Evolutionary conservation across 352 stramenopile genomes (phyloP).

Genomic region (Globisporangium irregulare): DNA sequence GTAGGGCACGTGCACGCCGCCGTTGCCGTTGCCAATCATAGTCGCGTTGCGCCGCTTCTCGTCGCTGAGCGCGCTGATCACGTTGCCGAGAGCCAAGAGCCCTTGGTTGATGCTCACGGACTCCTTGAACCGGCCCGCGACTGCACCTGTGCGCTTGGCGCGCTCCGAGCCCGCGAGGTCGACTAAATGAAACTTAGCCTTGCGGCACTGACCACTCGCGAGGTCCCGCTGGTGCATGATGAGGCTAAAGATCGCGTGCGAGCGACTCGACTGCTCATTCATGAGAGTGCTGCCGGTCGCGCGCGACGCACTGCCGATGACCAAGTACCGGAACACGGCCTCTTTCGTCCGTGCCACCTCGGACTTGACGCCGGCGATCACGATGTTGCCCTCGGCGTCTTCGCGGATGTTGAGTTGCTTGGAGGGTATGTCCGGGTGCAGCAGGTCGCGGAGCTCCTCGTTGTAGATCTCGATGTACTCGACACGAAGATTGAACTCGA

Average conservation of each 20-base stretch:
- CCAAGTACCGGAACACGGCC: conserved; percentile 80
- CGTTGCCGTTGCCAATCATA: conserved; percentile 10
- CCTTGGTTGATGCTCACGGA: conserved; percentile 96
- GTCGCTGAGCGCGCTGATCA: conserved; percentile 93
- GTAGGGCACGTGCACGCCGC: conserved; percentile 81
- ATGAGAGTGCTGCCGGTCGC: conserved; percentile 88
- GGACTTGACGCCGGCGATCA: conserved; percentile 81
- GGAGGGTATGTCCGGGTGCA: conserved; percentile 78
- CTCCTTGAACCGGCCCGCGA: conserved; percentile 90
- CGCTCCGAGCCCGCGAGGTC: conserved; percentile 95
- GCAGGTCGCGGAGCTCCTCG: conserved; percentile 95
- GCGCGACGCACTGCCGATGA: conserved; percentile 71
- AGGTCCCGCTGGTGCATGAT: conserved; percentile 73
- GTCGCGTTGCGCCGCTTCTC: conserved; percentile 64
- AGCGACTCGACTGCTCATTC: conserved; percentile 89
- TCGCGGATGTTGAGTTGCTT: conserved; percentile 83
- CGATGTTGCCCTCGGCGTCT: conserved; percentile 74
- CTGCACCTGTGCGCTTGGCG: conserved; percentile 89
- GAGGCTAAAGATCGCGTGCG: conserved; percentile 90
- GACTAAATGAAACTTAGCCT: conserved; percentile 93
- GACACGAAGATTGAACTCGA: conserved; percentile 89
- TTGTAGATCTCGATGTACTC: conserved; percentile 99
- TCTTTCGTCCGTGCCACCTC: conserved; percentile 71
- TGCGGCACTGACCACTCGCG: conserved; percentile 39
- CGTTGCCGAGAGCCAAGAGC: conserved; percentile 93